A percentile compares a stretch with the other conserved stretches of the same genome.
These are phyloP conservation scores for Hyaloscypha hepaticicola DNA, from an alignment of 495 filamentous ascomycete species.

Conservation along the genomic window DNA sequence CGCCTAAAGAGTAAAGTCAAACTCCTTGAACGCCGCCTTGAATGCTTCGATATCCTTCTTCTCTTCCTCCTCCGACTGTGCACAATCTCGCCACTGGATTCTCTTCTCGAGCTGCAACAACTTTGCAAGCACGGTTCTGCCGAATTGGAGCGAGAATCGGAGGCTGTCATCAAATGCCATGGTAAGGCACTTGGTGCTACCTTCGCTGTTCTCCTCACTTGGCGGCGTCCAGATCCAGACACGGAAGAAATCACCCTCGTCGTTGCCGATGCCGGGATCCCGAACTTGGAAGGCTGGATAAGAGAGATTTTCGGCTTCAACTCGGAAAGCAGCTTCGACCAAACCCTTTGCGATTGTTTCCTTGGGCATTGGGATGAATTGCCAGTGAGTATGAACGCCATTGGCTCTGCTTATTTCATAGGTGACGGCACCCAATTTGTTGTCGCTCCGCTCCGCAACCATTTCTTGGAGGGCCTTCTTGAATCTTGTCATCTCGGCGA, in stretches of 20 bases:
- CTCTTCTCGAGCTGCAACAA: slow-evolving; percentile 73
- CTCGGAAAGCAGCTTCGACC: slow-evolving; percentile 80
- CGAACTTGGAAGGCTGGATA: slow-evolving; percentile 56
- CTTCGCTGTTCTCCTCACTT: slow-evolving; percentile 39
- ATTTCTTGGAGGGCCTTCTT: slow-evolving; percentile 70
- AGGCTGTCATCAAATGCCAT: slow-evolving; percentile 46
- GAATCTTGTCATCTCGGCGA: slow-evolving; percentile 78
- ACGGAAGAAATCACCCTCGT: slow-evolving; percentile 76
- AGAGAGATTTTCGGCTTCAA: slow-evolving; percentile 74
- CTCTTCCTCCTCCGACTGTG: slow-evolving; percentile 75
- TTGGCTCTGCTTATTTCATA: slow-evolving; percentile 81
- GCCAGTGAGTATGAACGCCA: slow-evolving; percentile 91
- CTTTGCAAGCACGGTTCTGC: slow-evolving; percentile 82
- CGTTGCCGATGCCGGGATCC: slow-evolving; percentile 35
- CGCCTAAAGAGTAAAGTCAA: slow-evolving; percentile 64
- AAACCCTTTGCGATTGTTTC: slow-evolving; percentile 63
- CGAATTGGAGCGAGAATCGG: slow-evolving; percentile 60
- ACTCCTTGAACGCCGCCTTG: slow-evolving; percentile 79
- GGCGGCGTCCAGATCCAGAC: slow-evolving; percentile 69
- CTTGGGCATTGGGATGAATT: slow-evolving; percentile 77
- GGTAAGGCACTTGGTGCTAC: slow-evolving; percentile 47
- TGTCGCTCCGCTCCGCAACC: slow-evolving; percentile 50
- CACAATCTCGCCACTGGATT: slow-evolving; percentile 78
- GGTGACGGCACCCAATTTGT: slow-evolving; percentile 73
- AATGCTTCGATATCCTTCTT: slow-evolving; percentile 74